Percentiles rank a stretch among this genome's conserved stretches.
Conservation (phyloP, 2,329 filamentous ascomycete species). For the Metarhizium anisopliae region DNA sequence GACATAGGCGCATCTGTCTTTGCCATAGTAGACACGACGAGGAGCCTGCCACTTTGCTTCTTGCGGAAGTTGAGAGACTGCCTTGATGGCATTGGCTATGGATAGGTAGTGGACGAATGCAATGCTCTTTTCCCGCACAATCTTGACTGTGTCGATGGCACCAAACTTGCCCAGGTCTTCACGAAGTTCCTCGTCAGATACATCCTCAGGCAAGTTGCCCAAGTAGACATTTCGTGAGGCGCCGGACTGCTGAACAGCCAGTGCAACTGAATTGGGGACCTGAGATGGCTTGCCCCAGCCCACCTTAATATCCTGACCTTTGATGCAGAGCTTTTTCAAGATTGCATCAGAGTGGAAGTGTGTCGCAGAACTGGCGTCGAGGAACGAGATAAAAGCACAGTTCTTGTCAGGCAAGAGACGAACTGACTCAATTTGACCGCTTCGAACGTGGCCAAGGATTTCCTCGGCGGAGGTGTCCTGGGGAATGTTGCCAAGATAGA, state of each 20-base stretch:
- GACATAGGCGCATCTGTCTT: slow-evolving; percentile 95
- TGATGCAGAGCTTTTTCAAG: slow-evolving; percentile 97
- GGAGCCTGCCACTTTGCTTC: slow-evolving; percentile 96
- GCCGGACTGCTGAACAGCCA: slow-evolving; percentile 94
- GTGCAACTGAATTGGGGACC: slow-evolving; percentile 92
- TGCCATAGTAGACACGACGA: slow-evolving; percentile 94
- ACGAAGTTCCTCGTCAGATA: slow-evolving; percentile 82
- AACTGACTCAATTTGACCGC: slow-evolving; percentile 98
- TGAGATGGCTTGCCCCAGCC: slow-evolving; percentile 99
- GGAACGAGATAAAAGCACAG: slow-evolving; percentile 98
- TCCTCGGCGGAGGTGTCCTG: slow-evolving; percentile 95
- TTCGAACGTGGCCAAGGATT: slow-evolving; percentile 90
- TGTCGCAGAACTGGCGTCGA: slow-evolving; percentile 93
- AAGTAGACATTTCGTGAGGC: slow-evolving; percentile 96
- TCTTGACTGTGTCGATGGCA: slow-evolving; percentile 92
- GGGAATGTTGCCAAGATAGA: slow-evolving; percentile 97
- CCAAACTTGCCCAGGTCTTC: slow-evolving; percentile 96
- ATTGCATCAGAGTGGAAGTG: slow-evolving; percentile 99
- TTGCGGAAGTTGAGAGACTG: slow-evolving; percentile 89
- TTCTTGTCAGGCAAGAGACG: slow-evolving; percentile 97
- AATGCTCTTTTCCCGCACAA: slow-evolving; percentile 96
- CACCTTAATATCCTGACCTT: slow-evolving; percentile 98
- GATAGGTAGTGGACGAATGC: slow-evolving; percentile 97
- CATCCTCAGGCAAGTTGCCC: slow-evolving; percentile 84
- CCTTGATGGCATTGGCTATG: slow-evolving; percentile 97